A percentile compares a stretch with the other conserved stretches of the same genome.
Evolutionary conservation across 495 filamentous ascomycete species (phyloP).

Genomic region (Talaromyces liani): DNA sequence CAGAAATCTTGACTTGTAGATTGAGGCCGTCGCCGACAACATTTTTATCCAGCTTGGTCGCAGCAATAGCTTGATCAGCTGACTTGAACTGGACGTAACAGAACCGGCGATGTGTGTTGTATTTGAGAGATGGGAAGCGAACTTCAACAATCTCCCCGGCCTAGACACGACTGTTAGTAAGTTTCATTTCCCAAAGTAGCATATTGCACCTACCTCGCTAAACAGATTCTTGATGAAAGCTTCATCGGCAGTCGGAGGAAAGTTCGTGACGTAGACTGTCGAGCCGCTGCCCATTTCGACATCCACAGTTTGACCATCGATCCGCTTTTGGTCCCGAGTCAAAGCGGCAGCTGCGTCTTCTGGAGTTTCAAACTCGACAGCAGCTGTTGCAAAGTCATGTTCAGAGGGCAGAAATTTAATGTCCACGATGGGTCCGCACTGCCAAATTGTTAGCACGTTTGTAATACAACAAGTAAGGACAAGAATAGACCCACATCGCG

Average conservation of each 20-base stretch:
- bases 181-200: background rate
- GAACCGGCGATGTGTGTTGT: constrained; percentile 80
- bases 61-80: constrained; percentile 52
- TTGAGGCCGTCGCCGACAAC: constrained; percentile 55
- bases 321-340: constrained; percentile 66
- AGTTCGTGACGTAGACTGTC: constrained; percentile 88
- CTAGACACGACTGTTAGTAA: constrained; percentile 23
- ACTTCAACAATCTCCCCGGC: constrained; percentile 79
- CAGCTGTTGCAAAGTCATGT: constrained; percentile 55
- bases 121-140: constrained; percentile 86
- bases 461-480: constrained; percentile 11
- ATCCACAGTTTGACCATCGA: constrained; percentile 61
- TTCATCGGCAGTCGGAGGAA: constrained; percentile 79
- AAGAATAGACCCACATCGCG: constrained; percentile 49
- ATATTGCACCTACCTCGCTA: constrained; percentile 37
- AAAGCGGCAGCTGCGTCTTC: constrained; percentile 78
- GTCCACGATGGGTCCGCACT: constrained; percentile 73
- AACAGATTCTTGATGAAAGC: constrained; percentile 71
- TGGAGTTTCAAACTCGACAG: constrained; percentile 75
- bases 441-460: constrained; percentile 10
- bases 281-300: constrained; percentile 65
- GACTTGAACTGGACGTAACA: constrained; percentile 86
- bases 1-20: constrained; percentile 72
- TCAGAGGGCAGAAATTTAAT: constrained; percentile 55
- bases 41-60: constrained; percentile 63